These are phyloP conservation scores for Heterobasidion annosum DNA, from an alignment of 1,284 basidiomycete genomes.

Conservation along the genomic window DNA sequence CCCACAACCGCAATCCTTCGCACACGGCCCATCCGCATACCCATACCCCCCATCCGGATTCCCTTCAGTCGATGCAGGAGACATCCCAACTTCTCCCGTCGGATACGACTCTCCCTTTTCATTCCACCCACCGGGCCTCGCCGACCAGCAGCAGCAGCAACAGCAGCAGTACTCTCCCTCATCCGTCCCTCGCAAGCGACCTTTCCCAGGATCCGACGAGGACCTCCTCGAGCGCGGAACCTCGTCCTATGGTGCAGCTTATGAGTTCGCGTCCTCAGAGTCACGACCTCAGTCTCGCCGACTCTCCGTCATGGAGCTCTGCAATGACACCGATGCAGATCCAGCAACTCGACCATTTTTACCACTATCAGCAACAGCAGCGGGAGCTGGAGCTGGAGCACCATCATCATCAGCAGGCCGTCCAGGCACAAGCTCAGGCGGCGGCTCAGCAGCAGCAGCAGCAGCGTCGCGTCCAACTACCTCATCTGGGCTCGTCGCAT, in stretches of 20 bases:
- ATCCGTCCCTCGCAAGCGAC: constrained; percentile 48
- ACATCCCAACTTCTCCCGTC: constrained; percentile 16
- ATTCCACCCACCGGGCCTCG: constrained; percentile 63
- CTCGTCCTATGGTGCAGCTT: constrained; percentile 21
- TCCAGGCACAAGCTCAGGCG: background rate
- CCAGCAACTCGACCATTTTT: constrained; percentile 27
- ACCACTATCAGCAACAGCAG: constrained; percentile 14
- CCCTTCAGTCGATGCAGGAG: constrained; percentile 15
- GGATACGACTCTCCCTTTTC: constrained; percentile 61
- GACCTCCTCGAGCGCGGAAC: constrained; percentile 17
- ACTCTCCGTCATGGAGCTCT: constrained; percentile 78
- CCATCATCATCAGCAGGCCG: constrained; percentile 18
- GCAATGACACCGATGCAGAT: constrained; percentile 50
- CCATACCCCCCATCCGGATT: constrained; percentile 5
- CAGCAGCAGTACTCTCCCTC: constrained; percentile 11
- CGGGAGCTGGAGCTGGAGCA: constrained; percentile 16
- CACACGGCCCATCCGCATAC: background rate
- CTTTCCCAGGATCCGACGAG: constrained; percentile 46
- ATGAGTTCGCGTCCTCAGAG: constrained; percentile 36
- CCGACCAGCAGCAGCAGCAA: constrained; percentile 16
- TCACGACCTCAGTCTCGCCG: constrained; percentile 67
- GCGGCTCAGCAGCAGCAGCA: constrained; percentile 6
- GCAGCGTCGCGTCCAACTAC: constrained; percentile 4
- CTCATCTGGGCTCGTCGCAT: constrained; percentile 35
- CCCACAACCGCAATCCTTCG: constrained; percentile 2